phyloP scores from a whole-genome alignment of 257 asterid genomes.

The Solanum dulcamara region DNA sequence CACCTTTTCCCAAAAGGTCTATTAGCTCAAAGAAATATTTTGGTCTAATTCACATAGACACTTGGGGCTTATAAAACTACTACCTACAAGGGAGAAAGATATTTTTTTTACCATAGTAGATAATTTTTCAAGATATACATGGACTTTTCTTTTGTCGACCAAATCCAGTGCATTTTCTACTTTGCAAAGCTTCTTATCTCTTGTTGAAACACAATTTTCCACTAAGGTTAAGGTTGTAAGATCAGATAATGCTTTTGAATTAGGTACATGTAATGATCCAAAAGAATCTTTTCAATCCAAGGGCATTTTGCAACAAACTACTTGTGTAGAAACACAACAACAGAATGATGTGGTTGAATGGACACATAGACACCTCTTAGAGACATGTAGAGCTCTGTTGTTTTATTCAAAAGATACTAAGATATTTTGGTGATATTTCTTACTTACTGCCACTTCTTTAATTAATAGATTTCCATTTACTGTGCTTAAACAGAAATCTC shows the following conservation, averaged over 20 bases:
- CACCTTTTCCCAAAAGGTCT: not conserved
- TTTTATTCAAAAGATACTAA: not conserved
- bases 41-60: not conserved
- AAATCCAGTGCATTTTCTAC: not conserved
- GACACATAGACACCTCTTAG: not conserved
- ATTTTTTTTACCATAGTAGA: not conserved
- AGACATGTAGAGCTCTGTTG: not conserved
- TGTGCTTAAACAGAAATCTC: not conserved
- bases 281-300: not conserved
- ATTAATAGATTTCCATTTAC: not conserved
- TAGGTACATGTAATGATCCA: not conserved
- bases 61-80: not conserved
- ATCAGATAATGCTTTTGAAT: not conserved
- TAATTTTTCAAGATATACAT: not conserved
- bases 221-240: not conserved
- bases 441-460: not conserved
- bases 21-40: too few relatives aligned
- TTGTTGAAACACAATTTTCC: not conserved
- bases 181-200: not conserved
- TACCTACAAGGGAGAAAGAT: not conserved
- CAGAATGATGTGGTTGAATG: not conserved
- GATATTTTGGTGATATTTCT: not conserved
- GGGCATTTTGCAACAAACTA: not conserved
- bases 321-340: not conserved
- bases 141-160: not conserved